Evolutionary conservation across 2,329 filamentous ascomycete genomes (phyloP), one percentile per base, ranked within the genome.

Genomic region (Cladophialophora bantiana): DNA sequence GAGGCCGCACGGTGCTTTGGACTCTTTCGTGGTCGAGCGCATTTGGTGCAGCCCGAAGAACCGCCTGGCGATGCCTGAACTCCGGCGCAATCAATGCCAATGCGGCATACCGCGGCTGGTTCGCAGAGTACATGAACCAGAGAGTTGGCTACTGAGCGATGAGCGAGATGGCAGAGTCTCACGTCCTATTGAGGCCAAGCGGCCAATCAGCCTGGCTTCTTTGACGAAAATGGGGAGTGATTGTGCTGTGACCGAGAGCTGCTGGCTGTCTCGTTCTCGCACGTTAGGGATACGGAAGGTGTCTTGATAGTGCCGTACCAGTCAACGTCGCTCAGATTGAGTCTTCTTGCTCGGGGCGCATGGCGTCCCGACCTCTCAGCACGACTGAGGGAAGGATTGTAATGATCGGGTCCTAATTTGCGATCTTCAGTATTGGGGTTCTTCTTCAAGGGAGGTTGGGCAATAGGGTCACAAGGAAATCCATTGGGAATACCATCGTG

Each of bases 251-350:
- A 55, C 15, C 42, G 58, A 61, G 57, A 53, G 48, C n/a, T 50
- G 18, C 13, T 58, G 26, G 50, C 12, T 38, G 62, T 54, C 55
- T 66, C 67, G 36, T 58, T 62, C 61, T 50, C 61, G 60, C 65
- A 48, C n/a, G 26, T 42, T 34, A 26, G 35, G 20, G 54, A n/a
- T 31, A 34, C 36, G 53, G 40, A 31, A 34, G 31, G 48, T 7
- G 53, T n/a, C 31, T 53, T 65, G 32, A 62, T 64, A 53, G 64
- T 68, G 67, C 72, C 83, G 83, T 94, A 97, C 95, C 95, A 99
- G 79, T 99, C 94, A 78, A 99, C 92, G 80, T 99, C 95, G 79
- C 93, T 97, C 67, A 98, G 86, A 78, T 98, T 94, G 68, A 99
- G 84, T 80, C 96, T 96, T 75, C 95, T 88, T 66, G 91, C 89